Conservation (phyloP, 441 rosid species). For the Gossypium trilobum region DNA sequence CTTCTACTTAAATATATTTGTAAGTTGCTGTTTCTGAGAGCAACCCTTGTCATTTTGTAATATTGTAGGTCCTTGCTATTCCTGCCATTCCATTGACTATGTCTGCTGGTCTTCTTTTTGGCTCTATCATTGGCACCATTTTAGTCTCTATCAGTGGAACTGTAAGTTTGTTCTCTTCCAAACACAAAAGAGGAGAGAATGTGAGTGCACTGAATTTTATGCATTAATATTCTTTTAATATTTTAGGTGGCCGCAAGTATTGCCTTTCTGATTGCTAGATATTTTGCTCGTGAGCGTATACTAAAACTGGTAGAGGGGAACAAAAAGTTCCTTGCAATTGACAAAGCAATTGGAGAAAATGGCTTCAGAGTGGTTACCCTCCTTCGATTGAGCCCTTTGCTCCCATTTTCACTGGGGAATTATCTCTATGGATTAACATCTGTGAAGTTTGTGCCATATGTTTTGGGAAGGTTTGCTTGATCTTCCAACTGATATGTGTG, state of each 20-base stretch:
- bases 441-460: constrained; percentile 84
- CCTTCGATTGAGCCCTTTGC: constrained; percentile 92
- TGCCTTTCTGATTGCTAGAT: constrained; percentile 90
- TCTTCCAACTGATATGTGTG: constrained; percentile 1
- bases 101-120: constrained; percentile 99
- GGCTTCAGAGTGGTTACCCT: constrained; percentile 89
- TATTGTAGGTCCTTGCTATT: constrained; percentile 72
- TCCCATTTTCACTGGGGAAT: constrained; percentile 90
- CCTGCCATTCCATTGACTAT: constrained; percentile 95
- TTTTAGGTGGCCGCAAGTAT: constrained; percentile 81
- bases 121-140: constrained; percentile 74
- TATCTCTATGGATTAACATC: constrained; percentile 90
- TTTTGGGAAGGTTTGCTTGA: constrained; percentile 70
- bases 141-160: constrained; percentile 98
- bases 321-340: constrained; percentile 91
- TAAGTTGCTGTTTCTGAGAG: constrained; percentile 6
- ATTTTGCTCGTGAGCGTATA: constrained; percentile 88
- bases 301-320: constrained; percentile 91
- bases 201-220: constrained; percentile 9
- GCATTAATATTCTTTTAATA: constrained; percentile 18
- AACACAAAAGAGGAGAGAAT: not conserved
- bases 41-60: constrained; percentile 1
- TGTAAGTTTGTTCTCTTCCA: constrained; percentile 36
- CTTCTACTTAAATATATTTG: too few relatives aligned
- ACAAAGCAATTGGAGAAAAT: constrained; percentile 93